Evolutionary conservation across 108 stramenopile genomes (phyloP).

Genomic region (Pseudonitzschia delicatissima): DNA sequence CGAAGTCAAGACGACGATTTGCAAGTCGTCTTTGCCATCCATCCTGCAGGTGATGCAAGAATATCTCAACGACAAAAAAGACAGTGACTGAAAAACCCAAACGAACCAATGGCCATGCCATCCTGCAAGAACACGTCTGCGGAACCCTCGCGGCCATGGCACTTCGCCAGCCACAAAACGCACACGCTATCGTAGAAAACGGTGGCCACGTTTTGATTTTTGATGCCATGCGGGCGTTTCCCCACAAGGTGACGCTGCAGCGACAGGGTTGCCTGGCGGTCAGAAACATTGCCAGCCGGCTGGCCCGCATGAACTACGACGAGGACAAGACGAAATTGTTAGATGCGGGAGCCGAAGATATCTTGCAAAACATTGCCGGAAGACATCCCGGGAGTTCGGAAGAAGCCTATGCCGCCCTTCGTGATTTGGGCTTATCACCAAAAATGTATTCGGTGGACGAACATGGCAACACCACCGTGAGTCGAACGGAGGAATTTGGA

Average conservation of each 20-base stretch:
- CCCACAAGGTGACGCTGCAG: slow-evolving; percentile 55
- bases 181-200: slow-evolving; percentile 44
- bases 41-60: slow-evolving; percentile 52
- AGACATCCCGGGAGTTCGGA: slow-evolving; percentile 79
- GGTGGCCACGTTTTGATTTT: slow-evolving; percentile 42
- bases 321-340: slow-evolving; percentile 32
- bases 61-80: slow-evolving; percentile 15
- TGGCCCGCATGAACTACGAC: slow-evolving; percentile 26
- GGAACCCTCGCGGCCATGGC: slow-evolving; percentile 87
- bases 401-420: slow-evolving; percentile 89
- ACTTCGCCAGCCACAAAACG: slow-evolving; percentile 78
- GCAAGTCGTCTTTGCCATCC: slow-evolving; percentile 38
- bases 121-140: slow-evolving; percentile 83
- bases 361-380: slow-evolving; percentile 66
- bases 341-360: slow-evolving; percentile 73
- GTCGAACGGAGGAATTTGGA: slow-evolving; percentile 30
- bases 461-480: slow-evolving; percentile 18
- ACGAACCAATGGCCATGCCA: slow-evolving; percentile 10
- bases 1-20: slow-evolving; percentile 82
- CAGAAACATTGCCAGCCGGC: slow-evolving; percentile 80
- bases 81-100: background rate
- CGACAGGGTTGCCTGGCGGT: slow-evolving; percentile 85
- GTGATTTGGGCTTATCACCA: slow-evolving; percentile 77
- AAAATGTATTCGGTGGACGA: slow-evolving; percentile 53
- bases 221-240: slow-evolving; percentile 68